Evolutionary conservation across 345 rosid genomes (phyloP), one percentile per base, ranked within the genome.

Genomic region (Anacardium occidentale): DNA sequence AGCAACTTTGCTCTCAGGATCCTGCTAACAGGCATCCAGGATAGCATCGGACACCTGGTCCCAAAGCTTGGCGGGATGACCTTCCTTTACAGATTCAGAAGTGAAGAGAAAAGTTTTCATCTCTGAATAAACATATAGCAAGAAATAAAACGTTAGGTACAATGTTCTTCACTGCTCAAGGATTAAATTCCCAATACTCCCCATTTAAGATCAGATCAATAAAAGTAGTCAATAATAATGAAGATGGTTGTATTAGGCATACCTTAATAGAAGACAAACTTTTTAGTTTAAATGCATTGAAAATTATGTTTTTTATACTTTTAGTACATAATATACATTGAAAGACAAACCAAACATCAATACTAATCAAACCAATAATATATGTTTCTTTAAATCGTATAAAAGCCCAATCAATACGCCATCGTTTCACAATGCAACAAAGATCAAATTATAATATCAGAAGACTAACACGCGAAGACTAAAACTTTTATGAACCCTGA

Each of bases 41-140:
- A 91, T 88, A 3, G 96, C 93, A 62, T 91, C 91, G 11, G 96
- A 90, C 37, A 91, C 90, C 60, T 90, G 96, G 71, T 90, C 96
- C 25, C 96, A 90, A 40, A 90, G 87, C 86, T 90, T 90, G 85
- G 88, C 92, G 0, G 96, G 96, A 74, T 90, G 96, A 14, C 96
- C 96, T 60, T 90, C 96, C 55, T 90, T 90, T 74, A 90, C 96
- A 12, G 96, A 88, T 62, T 90, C 96, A 37, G 96, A 90, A 59
- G 96, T 90, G 83, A 88, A 90, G 21, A 90, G 83, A 76, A 90
- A 90, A 67, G 91, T 88, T 17, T 90, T 91, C 95, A 90, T 90
- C 60, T 69, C 83, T 80, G n/a, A 5, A 71, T 51, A 18, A 34
- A 50, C 62, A 76, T 22, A 73, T 66, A 54, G 71, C 5, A 45